Conservation (phyloP, 495 filamentous ascomycete genomes). For the Xylaria curta region DNA sequence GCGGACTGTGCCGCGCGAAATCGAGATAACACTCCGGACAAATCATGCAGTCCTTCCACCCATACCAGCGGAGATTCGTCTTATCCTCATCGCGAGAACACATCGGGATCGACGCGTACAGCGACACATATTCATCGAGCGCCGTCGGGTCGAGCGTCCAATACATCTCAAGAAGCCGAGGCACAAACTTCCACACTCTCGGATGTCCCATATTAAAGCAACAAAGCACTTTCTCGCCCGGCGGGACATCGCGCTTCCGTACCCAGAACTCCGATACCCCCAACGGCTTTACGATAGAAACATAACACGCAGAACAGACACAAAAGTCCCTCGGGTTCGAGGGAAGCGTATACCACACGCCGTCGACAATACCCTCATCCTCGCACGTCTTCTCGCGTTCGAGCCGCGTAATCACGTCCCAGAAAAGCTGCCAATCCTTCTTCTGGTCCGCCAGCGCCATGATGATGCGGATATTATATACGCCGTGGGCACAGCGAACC, state of each 20-base stretch:
- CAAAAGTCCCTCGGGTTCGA: slow-evolving; percentile 40
- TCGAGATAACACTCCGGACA: slow-evolving; percentile 49
- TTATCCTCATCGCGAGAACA: slow-evolving; percentile 41
- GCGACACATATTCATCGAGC: slow-evolving; percentile 28
- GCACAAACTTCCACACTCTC: slow-evolving; percentile 29
- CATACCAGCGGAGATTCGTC: slow-evolving; percentile 43
- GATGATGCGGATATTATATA: slow-evolving; percentile 37
- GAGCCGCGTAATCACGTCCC: slow-evolving; percentile 35
- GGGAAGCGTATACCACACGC: slow-evolving; percentile 44
- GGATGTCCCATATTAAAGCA: slow-evolving; percentile 32
- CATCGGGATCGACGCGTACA: slow-evolving; percentile 34
- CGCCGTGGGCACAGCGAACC: slow-evolving; percentile 36
- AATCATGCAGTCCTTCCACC: slow-evolving; percentile 45
- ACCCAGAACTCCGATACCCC: slow-evolving; percentile 39
- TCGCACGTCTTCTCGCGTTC: slow-evolving; percentile 38
- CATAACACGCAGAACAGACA: slow-evolving; percentile 45
- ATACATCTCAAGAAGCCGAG: slow-evolving; percentile 30
- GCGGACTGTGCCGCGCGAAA: slow-evolving; percentile 32
- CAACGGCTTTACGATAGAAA: slow-evolving; percentile 38
- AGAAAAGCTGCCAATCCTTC: slow-evolving; percentile 39
- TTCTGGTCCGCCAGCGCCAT: slow-evolving; percentile 39
- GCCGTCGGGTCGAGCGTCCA: slow-evolving; percentile 27
- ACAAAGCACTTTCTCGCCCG: slow-evolving; percentile 25
- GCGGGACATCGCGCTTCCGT: slow-evolving; percentile 3
- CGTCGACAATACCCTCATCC: slow-evolving; percentile 41